These are phyloP conservation scores for Ganoderma leucocontextum DNA, from an alignment of 1,284 basidiomycete genomes.

Conservation along the genomic window DNA sequence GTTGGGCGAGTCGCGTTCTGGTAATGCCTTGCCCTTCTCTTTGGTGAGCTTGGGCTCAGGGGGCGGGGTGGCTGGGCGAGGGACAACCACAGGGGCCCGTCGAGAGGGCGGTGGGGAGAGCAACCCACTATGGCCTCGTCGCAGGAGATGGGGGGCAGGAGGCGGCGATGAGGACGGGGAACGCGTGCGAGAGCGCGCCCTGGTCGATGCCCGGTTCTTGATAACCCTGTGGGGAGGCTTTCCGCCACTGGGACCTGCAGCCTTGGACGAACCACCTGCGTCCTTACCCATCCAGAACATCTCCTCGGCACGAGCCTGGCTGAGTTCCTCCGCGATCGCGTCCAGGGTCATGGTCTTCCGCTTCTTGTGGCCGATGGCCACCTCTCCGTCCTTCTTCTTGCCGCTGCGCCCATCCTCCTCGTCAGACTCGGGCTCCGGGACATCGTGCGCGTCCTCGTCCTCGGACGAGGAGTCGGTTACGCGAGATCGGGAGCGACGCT, in stretches of 20 bases:
- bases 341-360: slow-evolving; percentile 42
- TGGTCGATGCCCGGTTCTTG: slow-evolving; percentile 30
- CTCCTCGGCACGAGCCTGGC: slow-evolving; percentile 42
- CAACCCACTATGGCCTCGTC: slow-evolving; percentile 39
- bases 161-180: slow-evolving; percentile 43
- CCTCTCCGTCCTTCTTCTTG: slow-evolving; percentile 30
- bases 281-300: slow-evolving; percentile 44
- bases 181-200: slow-evolving; percentile 37
- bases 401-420: slow-evolving; percentile 25
- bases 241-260: slow-evolving; percentile 13
- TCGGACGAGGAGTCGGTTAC: slow-evolving; percentile 46
- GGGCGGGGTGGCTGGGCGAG: slow-evolving; percentile 35
- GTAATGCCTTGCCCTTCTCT: slow-evolving; percentile 32
- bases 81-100: slow-evolving; percentile 36
- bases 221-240: slow-evolving; percentile 21
- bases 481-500: slow-evolving; percentile 43
- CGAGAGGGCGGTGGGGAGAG: slow-evolving; percentile 48
- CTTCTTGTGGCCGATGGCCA: slow-evolving; percentile 40
- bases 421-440: slow-evolving; percentile 31
- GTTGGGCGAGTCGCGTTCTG: slow-evolving; percentile 59
- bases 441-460: slow-evolving; percentile 36
- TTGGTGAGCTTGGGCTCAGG: slow-evolving; percentile 28
- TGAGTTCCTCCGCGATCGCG: slow-evolving; percentile 45
- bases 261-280: slow-evolving; percentile 17
- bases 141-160: slow-evolving; percentile 37